These are phyloP conservation scores for Alternaria sp. DNA, from an alignment of 2,329 filamentous ascomycete species.

Conservation along the genomic window DNA sequence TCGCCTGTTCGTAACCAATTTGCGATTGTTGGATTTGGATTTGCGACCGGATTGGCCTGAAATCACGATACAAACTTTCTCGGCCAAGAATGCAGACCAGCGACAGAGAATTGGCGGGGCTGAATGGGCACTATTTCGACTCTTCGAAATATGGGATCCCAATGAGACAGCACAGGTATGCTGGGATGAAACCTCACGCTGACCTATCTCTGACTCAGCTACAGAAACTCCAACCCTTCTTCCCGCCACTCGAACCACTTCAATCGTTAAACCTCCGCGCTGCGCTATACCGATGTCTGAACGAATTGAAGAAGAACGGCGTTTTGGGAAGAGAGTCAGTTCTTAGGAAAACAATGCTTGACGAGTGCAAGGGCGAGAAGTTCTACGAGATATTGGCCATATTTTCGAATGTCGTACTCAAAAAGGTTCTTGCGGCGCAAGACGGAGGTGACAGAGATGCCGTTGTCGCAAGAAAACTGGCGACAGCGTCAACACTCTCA, in stretches of 20 bases:
- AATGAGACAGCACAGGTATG: conserved; percentile 74
- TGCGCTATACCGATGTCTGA: conserved; percentile 79
- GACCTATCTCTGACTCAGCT: background rate
- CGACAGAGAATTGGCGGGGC: conserved; percentile 82
- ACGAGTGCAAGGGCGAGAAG: conserved; percentile 92
- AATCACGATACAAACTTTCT: conserved; percentile 74
- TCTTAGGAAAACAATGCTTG: conserved; percentile 91
- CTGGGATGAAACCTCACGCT: background rate
- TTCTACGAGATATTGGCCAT: conserved; percentile 84
- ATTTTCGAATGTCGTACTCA: conserved; percentile 84
- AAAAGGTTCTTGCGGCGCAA: conserved; percentile 65
- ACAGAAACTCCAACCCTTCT: conserved; percentile 87
- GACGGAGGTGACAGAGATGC: conserved; percentile 47
- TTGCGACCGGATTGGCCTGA: conserved; percentile 78
- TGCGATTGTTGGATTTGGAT: conserved; percentile 83
- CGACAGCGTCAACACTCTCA: conserved; percentile 49
- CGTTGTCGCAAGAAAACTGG: conserved; percentile 59
- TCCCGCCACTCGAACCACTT: conserved; percentile 85
- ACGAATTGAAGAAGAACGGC: conserved; percentile 87
- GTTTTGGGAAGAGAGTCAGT: conserved; percentile 79
- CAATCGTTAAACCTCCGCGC: conserved; percentile 90
- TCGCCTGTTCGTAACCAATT: conserved; percentile 77
- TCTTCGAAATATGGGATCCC: conserved; percentile 84
- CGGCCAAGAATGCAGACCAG: conserved; percentile 72
- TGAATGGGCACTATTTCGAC: conserved; percentile 89